phyloP scores from a whole-genome alignment of 192 early-diverging fungal species.

The Spizellomyces sp. region DNA sequence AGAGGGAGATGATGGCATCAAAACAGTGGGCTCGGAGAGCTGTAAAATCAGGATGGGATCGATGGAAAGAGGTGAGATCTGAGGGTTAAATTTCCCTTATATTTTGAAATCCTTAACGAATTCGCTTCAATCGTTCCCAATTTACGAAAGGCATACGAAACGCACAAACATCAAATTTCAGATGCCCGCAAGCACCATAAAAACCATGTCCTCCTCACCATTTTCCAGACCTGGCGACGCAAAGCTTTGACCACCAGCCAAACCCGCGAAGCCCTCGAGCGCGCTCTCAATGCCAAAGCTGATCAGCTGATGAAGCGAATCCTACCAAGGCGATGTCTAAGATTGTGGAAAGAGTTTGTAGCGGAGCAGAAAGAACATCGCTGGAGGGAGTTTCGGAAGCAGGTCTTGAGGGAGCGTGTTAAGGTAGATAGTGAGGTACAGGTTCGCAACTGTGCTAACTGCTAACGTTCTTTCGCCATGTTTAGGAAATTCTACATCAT shows the following conservation, averaged over 20 bases:
- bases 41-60: too few species aligned
- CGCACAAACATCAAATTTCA: background rate
- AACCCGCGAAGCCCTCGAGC: background rate
- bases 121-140: too few species aligned
- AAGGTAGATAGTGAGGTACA: conserved; percentile 7
- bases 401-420: conserved; percentile 26
- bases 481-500: conserved; percentile 24
- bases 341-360: conserved; percentile 22
- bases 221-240: background rate
- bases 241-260: background rate
- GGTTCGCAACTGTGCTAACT: background rate
- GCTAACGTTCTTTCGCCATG: background rate
- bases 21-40: too few species aligned
- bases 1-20: too few species aligned
- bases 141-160: background rate
- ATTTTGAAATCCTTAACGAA: too few species aligned
- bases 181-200: background rate
- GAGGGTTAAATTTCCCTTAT: too few species aligned
- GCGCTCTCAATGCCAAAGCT: background rate
- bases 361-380: conserved; percentile 14
- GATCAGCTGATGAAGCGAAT: conserved; percentile 1
- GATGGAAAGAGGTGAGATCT: too few species aligned
- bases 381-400: conserved; percentile 31
- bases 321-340: conserved; percentile 15
- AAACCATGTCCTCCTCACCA: background rate